Percentiles rank a stretch among this genome's conserved stretches.
Evolutionary conservation across 148 eudicot genomes (phyloP).

Genomic region (Rhododendron simsii): DNA sequence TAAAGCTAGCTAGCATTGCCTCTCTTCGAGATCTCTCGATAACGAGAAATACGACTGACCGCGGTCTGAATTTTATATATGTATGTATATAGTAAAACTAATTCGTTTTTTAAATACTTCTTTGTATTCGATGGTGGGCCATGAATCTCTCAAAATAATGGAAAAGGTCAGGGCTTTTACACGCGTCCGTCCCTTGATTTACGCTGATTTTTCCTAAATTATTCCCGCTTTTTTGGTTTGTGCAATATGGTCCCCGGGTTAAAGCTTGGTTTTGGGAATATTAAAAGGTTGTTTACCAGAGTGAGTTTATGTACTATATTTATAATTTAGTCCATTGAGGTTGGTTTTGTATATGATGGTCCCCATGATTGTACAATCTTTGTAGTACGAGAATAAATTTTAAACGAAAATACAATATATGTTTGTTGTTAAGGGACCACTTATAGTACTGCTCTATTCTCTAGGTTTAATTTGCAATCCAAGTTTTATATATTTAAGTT

Average conservation of each 20-base stretch:
- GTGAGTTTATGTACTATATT: background rate
- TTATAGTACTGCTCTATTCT: background rate
- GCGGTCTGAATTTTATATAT: background rate
- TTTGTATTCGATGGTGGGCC: background rate
- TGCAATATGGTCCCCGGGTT: constrained; percentile 1
- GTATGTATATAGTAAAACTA: background rate
- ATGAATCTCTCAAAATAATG: background rate
- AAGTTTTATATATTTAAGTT: background rate
- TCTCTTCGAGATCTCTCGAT: background rate
- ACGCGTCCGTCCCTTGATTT: background rate
- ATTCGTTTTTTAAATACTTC: background rate
- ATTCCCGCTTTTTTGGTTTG: background rate
- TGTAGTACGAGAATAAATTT: background rate
- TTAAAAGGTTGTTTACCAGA: background rate
- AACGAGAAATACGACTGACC: background rate
- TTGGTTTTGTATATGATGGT: background rate
- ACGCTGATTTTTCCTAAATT: background rate
- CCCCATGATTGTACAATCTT: constrained; percentile 7
- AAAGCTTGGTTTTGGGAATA: background rate
- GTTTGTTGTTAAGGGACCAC: background rate
- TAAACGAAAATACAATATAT: background rate
- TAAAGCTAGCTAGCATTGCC: background rate
- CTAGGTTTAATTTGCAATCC: background rate
- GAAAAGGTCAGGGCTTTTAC: background rate
- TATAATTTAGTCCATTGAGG: background rate